Base-by-base conservation (phyloP, 2,329 filamentous ascomycete species). In the Aurifilum marmelostoma region DNA sequence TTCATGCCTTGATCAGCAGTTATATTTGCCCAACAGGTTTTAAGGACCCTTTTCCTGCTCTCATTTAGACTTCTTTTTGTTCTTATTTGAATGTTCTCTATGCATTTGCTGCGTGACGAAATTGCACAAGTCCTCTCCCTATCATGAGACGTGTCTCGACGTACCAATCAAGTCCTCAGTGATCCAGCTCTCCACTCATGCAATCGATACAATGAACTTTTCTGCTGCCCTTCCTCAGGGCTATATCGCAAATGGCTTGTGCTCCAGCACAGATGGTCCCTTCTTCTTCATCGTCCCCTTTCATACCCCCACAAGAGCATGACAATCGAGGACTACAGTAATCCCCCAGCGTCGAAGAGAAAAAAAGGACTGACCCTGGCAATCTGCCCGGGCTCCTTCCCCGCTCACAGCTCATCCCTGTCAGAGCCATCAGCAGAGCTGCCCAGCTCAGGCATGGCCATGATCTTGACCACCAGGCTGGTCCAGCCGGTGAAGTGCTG, bases 401-500 rank as follows among this genome's bases (percentile, higher is more conserved):
- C 34, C 8, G 34, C 21, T 78, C 73, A 88, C 67, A 88, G 75
- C 79, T 88, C 86, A 73, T 87, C 85, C 72, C 76, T 80, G 27
- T 67, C 75, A 61, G 79, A 78, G 39, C 72, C 75, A 21, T 24
- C 27, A 54, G 74, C 27, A 54, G 74, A 74, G 58, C 74, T 74
- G 34, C 72, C 74, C 29, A 93, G 76, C 74, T 97, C 91, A 8
- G 93, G 92, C 93, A 99, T 95, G 61, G 89, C 89, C 94, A 98
- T 97, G 73, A 99, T 93, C 84, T 97, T 97, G 60, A 98, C 94
- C 62, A 98, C 92, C 80, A 98, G 83, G 78, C 93, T 97, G n/a
- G 96, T 99, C 96, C 96, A 99, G 64, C 96, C 96, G 0, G 96
- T 97, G 78, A 99, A 99, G 80, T 98, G 95, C 84, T 97, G 94